These are phyloP conservation scores for Pythium rhizo-oryzae DNA, from an alignment of 352 stramenopile species.

Conservation along the genomic window DNA sequence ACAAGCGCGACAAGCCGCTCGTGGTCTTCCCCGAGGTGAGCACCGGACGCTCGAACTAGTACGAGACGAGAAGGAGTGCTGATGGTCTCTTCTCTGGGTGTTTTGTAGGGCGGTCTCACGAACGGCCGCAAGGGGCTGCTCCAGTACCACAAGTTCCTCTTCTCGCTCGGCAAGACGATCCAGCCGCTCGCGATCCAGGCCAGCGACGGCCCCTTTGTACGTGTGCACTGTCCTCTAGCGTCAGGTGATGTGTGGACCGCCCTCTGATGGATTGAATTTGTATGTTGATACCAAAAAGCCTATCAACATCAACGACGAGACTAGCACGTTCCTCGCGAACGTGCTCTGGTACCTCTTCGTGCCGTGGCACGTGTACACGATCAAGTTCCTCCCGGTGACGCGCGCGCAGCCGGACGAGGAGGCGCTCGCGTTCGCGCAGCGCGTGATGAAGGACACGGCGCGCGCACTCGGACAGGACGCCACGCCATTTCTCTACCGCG, in stretches of 20 bases:
- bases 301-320: constrained; percentile 82
- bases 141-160: constrained; percentile 84
- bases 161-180: constrained; percentile 62
- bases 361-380: constrained; percentile 68
- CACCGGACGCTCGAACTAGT: too few relatives aligned
- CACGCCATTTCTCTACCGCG: constrained; percentile 70
- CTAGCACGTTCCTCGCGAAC: constrained; percentile 73
- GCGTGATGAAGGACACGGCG: constrained; percentile 64
- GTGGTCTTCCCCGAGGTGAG: constrained; percentile 61
- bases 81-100: not conserved
- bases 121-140: constrained; percentile 65
- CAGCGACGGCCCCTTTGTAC: constrained; percentile 69
- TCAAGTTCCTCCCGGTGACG: constrained; percentile 55
- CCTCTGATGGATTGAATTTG: not conserved
- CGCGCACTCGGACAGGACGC: constrained; percentile 49
- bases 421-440: constrained; percentile 54
- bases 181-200: constrained; percentile 66
- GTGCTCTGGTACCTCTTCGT: constrained; percentile 75
- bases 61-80: not conserved
- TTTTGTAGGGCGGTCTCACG: constrained; percentile 56
- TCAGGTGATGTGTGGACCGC: too few relatives aligned
- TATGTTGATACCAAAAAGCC: constrained; percentile 35
- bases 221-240: constrained; percentile 8
- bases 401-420: constrained; percentile 43
- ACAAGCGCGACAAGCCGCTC: constrained; percentile 51